Evolutionary conservation across 1,284 basidiomycete species (phyloP), one percentile per base, ranked within the genome.

Genomic region (Tremellales sp.): DNA sequence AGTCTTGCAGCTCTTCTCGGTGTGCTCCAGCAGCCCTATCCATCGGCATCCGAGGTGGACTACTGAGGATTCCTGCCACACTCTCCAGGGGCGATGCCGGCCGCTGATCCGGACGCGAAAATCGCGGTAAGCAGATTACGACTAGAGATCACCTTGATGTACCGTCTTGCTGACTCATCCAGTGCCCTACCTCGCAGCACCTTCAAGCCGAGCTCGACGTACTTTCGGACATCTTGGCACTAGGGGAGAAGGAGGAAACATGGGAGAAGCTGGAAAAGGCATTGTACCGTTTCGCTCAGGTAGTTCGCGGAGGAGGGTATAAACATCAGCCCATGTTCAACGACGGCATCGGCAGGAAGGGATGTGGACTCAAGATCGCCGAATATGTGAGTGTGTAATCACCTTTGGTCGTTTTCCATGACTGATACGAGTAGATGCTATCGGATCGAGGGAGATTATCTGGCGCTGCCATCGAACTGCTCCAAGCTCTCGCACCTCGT

Each of bases 381-480:
- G 63, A 67, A 51, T 76, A 73, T 48, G 74, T 76, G 37, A 61
- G 73, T 69, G 15, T 40, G n/a, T 8, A 17, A 29, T 12, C 19
- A 21, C 25, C 8, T 11, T 24, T 21, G 15, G 19, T 12, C 22
- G 27, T 21, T 39, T 8, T 7, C 11, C 36, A 25, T 39, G 11
- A 24, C 23, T 24, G 39, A 26, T 7, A n/a, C n/a, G 4, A 23
- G 2, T 41, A 77, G 75, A 71, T 79, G 62, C 64, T 77, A 1
- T 78, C 77, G 0, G 78, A 79, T 46, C 58, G 77, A 40, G 77
- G 77, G 0, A 66, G 72, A 40, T 64, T 79, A 11, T 77, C 77
- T 0, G 77, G 75, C 5, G 75, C 73, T 2, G 68, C 76, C 2
- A 74, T 69, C 8, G 77, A 79, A 36, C 61, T 78, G 31, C 52